Base-by-base conservation (phyloP, 208 protist species). In the Zelonia costaricensis region DNA sequence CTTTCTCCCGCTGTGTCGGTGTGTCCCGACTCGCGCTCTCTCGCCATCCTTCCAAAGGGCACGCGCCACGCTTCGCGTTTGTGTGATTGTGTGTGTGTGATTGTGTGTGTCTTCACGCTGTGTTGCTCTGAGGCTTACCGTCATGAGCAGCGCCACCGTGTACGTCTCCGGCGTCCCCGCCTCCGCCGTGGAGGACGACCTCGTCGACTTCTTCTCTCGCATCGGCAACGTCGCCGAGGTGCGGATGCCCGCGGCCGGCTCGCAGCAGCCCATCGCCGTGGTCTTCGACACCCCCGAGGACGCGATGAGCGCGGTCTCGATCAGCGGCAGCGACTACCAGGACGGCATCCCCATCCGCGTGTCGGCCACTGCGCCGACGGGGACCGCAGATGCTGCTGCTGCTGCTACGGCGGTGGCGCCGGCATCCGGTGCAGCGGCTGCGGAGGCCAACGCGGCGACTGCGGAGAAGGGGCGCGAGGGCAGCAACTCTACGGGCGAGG, bases 121-220 rank as follows among this genome's bases (percentile, higher is more conserved):
- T 44, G 33, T 38, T 13, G 33, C 33, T 38, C n/a, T 38, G 20
- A n/a, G 4, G 3, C 12, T 13, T 23, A 16, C 10, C 44, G 46
- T 28, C 38, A 79, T 69, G 59, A 63, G 52, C 30, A 23, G 49
- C 30, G 36, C 22, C 54, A 68, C 47, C 18, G 69, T 80, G 38
- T 78, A 62, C 56, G 80, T 93, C 1, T 47, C 49, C 10, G 80
- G 82, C 4, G 53, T 93, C 53, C 75, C 82, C 8, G 60, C 76
- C 54, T 64, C 68, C 13, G 68, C 63, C 28, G 71, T 54, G 15
- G 73, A 86, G 47, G 82, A 88, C 5, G 69, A 74, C 45, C 51
- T 94, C 28, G 69, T 71, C 10, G 84, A 88, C 15, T 91, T 88
- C 58, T 91, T 94, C 63, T 74, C 54, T 25, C 82, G 80, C 46